Conservation (phyloP, 257 asterid genomes). For the Ilex aquifolium region DNA sequence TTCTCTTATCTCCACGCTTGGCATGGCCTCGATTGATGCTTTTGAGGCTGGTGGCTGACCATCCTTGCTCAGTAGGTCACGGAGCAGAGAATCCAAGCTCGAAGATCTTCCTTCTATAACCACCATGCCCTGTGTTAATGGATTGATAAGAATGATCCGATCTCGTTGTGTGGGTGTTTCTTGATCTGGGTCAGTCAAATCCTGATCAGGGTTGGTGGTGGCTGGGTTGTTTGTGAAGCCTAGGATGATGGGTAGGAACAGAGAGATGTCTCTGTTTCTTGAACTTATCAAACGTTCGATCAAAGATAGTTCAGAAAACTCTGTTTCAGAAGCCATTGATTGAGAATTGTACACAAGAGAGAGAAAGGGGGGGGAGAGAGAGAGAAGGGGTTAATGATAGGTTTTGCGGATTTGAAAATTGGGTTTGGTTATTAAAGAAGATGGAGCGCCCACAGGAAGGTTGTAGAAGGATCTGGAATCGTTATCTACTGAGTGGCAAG, state of each 20-base stretch:
- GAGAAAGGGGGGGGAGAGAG: background rate
- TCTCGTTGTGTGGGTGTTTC: conserved; percentile 22
- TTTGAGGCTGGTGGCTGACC: conserved; percentile 73
- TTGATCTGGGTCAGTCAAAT: conserved; percentile 19
- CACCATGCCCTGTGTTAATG: conserved; percentile 53
- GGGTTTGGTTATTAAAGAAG: too few species aligned
- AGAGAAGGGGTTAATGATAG: too few species aligned
- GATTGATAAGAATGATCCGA: conserved; percentile 50
- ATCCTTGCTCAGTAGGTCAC: conserved; percentile 28
- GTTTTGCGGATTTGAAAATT: too few species aligned
- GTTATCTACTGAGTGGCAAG: too few species aligned
- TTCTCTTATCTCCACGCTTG: conserved; percentile 29
- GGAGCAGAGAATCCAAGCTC: conserved; percentile 26
- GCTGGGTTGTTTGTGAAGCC: conserved; percentile 21
- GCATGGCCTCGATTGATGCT: conserved; percentile 58
- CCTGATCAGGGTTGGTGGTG: conserved; percentile 19
- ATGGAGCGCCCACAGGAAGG: too few species aligned
- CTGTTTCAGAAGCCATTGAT: conserved; percentile 44
- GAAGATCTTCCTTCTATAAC: conserved; percentile 30
- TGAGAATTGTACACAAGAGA: background rate
- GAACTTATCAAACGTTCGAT: conserved; percentile 29
- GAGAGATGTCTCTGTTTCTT: conserved; percentile 38
- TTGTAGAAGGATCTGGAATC: too few species aligned
- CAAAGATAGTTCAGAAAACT: conserved; percentile 17
- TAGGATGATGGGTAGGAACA: conserved; percentile 38